Conservation (phyloP, 768 basidiomycete species). For the Psilocybe tampanensis region DNA sequence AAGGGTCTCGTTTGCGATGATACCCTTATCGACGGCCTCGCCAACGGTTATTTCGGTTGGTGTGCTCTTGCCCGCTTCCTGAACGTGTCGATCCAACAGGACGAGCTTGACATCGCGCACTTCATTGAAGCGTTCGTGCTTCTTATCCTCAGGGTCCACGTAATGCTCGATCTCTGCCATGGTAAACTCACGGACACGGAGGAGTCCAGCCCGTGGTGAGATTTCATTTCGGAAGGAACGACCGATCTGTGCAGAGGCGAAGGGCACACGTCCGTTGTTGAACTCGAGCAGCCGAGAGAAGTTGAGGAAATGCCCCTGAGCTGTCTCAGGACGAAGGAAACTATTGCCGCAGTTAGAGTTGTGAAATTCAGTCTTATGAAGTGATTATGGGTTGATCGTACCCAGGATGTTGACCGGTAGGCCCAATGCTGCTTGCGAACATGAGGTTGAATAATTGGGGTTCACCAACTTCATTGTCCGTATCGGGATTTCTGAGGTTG, state of each 20-base stretch:
- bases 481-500: slow-evolving; percentile 87
- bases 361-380: too few relatives aligned
- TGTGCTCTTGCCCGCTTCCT: slow-evolving; percentile 70
- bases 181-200: slow-evolving; percentile 98
- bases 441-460: slow-evolving; percentile 98
- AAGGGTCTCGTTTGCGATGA: slow-evolving; percentile 96
- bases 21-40: slow-evolving; percentile 82
- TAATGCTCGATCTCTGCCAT: slow-evolving; percentile 99
- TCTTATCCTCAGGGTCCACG: slow-evolving; percentile 93
- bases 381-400: too few relatives aligned
- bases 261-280: slow-evolving; percentile 96
- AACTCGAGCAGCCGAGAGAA: slow-evolving; percentile 96
- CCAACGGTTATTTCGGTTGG: slow-evolving; percentile 74
- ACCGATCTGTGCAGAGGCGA: slow-evolving; percentile 97
- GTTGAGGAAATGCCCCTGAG: slow-evolving; percentile 98
- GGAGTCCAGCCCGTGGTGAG: slow-evolving; percentile 91
- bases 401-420: slow-evolving; percentile 97
- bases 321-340: slow-evolving; percentile 96
- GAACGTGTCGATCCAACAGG: slow-evolving; percentile 84
- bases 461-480: slow-evolving; percentile 89
- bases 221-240: slow-evolving; percentile 98
- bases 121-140: slow-evolving; percentile 81
- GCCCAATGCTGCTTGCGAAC: slow-evolving; percentile 97
- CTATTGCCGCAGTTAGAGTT: slow-evolving; percentile 39
- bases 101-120: slow-evolving; percentile 73